These are phyloP conservation scores for Pseudozyma thailandica DNA, from an alignment of 1,284 basidiomycete genomes.

Conservation along the genomic window DNA sequence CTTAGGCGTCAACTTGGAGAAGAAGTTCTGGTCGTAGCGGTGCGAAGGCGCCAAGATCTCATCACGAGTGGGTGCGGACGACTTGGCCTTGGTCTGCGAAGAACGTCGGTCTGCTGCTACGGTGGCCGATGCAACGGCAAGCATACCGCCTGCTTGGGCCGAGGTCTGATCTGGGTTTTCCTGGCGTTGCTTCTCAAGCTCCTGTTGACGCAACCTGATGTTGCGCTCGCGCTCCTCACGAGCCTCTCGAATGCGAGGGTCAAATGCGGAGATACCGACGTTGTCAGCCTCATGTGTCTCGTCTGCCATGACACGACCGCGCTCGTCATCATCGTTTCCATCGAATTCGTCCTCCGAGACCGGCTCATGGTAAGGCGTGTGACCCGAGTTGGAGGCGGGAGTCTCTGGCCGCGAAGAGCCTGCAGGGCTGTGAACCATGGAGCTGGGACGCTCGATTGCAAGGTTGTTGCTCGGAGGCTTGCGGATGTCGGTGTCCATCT, in stretches of 20 bases:
- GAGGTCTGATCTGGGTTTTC: conserved; percentile 53
- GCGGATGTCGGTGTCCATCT: conserved; percentile 75
- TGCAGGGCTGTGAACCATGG: conserved; percentile 33
- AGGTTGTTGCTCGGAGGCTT: conserved; percentile 56
- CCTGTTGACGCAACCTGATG: conserved; percentile 59
- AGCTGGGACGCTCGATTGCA: conserved; percentile 61
- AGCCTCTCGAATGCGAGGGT: conserved; percentile 62
- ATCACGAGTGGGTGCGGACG: conserved; percentile 44
- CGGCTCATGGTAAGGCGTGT: conserved; percentile 62
- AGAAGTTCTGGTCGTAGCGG: conserved; percentile 63
- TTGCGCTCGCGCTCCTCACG: conserved; percentile 64
- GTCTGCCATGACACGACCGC: conserved; percentile 53
- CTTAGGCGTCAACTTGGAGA: conserved; percentile 64
- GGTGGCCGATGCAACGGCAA: conserved; percentile 45
- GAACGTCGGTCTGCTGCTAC: conserved; percentile 21
- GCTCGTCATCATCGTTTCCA: conserved; percentile 54
- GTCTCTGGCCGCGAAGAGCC: conserved; percentile 57
- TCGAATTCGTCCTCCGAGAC: conserved; percentile 67
- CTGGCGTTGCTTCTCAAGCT: conserved; percentile 57
- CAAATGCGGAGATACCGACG: conserved; percentile 61
- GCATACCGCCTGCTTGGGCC: conserved; percentile 39
- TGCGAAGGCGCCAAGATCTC: conserved; percentile 65
- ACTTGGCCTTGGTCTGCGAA: conserved; percentile 23
- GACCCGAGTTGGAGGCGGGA: conserved; percentile 37
- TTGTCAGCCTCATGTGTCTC: conserved; percentile 61